Base-by-base conservation (phyloP, 129 eudicot genomes). In the Artemisia argyi region DNA sequence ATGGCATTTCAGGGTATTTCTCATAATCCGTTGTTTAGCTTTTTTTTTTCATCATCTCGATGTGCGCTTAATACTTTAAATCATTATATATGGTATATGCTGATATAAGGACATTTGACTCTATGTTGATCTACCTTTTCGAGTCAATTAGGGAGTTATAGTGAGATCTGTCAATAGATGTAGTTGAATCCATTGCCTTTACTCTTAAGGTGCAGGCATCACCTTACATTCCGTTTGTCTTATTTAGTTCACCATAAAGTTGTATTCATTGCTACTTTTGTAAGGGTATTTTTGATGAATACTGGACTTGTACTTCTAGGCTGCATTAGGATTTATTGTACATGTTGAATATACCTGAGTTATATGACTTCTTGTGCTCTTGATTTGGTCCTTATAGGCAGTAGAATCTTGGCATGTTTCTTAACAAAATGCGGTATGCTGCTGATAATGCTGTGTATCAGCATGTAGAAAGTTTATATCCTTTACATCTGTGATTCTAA, bases 161-260 rank as follows among this genome's bases (percentile, higher is more conserved):
- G 73, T 65, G 5, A 65, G 52, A 10, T 54, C 24, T 74, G 65
- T 20, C 42, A 15, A 32, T 63, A 26, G 16, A 51, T 22, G 24
- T 59, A n/a, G 15, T 17, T 24, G 14, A 26, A 39, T 64, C 42
- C 42, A 35, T 35, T 35, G 32, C 7, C 42, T 35, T 35, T 35
- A 39, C 46, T 39, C 46, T 39, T 39, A 1, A 39, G 9, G 9
- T 1, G 46, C 8, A 39, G 8, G 8, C 46, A 39, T 7, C 32
- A 1, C 46, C 1, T 39, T 5, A 39, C 46, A 39, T 39, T 7
- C 7, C 1, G 9, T 39, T 5, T 39, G 44, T 39, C 8, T 39
- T 39, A 7, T 39, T 7, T 39, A 39, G 46, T 39, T 7, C 46
- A 39, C 46, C 10, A 39, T 7, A 7, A 2, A 39, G 46, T 39